A percentile compares a stretch with the other conserved stretches of the same genome.
phyloP scores from a whole-genome alignment of 148 eudicot species.

The Tetragonia tetragonoides region DNA sequence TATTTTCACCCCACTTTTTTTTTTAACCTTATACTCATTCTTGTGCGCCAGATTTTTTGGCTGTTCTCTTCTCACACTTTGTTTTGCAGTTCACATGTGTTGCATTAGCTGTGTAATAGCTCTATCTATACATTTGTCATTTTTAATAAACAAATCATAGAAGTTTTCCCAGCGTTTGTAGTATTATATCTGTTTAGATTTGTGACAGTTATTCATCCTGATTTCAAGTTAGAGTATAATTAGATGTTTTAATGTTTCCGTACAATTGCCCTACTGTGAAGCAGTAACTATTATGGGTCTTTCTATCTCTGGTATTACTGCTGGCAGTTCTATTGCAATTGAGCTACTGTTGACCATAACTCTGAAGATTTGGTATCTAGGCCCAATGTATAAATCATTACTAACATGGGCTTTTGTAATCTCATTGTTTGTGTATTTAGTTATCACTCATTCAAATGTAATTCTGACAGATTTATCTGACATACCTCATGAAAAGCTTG shows the following conservation, averaged over 20 bases:
- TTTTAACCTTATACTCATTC: too few species aligned
- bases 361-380: not conserved
- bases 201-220: not conserved
- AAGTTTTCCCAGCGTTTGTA: not conserved
- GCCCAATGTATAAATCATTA: not conserved
- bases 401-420: not conserved
- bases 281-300: not conserved
- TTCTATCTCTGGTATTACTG: not conserved
- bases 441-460: constrained; percentile 8
- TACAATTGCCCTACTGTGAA: not conserved
- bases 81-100: not conserved
- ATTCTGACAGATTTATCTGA: constrained; percentile 70
- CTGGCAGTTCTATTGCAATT: not conserved
- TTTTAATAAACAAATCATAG: not conserved
- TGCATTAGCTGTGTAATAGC: not conserved
- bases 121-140: not conserved
- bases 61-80: not conserved
- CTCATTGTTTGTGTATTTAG: not conserved
- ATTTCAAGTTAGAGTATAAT: not conserved
- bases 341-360: not conserved
- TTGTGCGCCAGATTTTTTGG: not conserved
- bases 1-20: too few species aligned
- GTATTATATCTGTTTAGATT: not conserved
- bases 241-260: not conserved
- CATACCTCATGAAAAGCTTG: constrained; percentile 67